phyloP scores from a whole-genome alignment of 1,284 basidiomycete species.

The Trametes polyzona region DNA sequence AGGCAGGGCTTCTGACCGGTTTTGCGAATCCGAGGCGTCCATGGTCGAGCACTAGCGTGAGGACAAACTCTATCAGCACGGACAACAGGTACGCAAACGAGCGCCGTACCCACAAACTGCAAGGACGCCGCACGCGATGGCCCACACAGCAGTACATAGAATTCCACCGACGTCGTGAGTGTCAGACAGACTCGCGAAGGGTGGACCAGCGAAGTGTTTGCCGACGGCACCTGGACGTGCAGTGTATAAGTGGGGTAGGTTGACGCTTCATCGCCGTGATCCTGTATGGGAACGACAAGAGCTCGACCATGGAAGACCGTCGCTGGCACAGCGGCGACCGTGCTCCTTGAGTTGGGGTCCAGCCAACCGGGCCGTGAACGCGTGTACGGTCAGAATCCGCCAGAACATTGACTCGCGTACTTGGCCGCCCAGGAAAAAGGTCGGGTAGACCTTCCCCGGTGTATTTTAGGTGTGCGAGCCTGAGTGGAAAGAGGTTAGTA shows the following conservation, averaged over 20 bases:
- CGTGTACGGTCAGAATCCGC: slow-evolving; percentile 2
- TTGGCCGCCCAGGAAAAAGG: slow-evolving; percentile 6
- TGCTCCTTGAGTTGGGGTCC: not conserved
- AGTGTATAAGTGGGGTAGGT: slow-evolving; percentile 2
- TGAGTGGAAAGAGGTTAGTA: slow-evolving; percentile 11
- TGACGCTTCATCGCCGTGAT: not conserved
- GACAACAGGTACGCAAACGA: slow-evolving; percentile 4
- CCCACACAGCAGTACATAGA: not conserved
- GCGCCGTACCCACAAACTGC: slow-evolving; percentile 2
- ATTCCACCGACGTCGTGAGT: slow-evolving; percentile 15
- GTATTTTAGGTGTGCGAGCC: slow-evolving; percentile 8
- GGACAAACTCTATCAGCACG: slow-evolving; percentile 7
- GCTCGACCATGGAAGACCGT: not conserved
- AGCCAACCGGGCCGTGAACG: not conserved
- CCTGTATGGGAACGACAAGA: not conserved
- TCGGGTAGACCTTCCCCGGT: slow-evolving; percentile 3
- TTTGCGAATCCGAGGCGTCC: slow-evolving; percentile 9
- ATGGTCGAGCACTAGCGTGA: slow-evolving; percentile 2
- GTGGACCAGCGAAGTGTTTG: not conserved
- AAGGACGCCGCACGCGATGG: not conserved
- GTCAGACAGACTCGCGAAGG: slow-evolving; percentile 11
- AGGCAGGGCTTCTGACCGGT: not conserved
- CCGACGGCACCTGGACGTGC: not conserved
- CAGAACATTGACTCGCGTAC: slow-evolving; percentile 6
- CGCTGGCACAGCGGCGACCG: slow-evolving; percentile 1